A percentile compares a stretch with the other conserved stretches of the same genome.
These are phyloP conservation scores for Sugiyamaella xylanicola DNA, from an alignment of 1,139 yeast genomes.

Conservation along the genomic window DNA sequence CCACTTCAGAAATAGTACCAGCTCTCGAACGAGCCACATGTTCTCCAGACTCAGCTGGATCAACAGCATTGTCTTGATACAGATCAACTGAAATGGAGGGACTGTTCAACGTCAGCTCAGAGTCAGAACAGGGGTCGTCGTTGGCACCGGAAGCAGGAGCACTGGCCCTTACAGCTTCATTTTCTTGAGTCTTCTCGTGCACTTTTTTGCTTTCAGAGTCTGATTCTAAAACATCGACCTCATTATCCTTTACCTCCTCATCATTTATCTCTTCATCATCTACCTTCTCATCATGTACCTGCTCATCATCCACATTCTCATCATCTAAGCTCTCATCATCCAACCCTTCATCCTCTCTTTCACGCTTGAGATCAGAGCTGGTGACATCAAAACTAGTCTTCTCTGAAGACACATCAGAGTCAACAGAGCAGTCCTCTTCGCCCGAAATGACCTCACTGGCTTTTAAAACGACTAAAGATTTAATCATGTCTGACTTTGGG, in stretches of 20 bases:
- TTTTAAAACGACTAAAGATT: background rate
- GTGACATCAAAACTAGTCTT: background rate
- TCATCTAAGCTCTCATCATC: no score
- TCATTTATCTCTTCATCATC: no score
- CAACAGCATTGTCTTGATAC: background rate
- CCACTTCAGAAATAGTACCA: slow-evolving; percentile 2
- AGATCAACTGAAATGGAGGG: background rate
- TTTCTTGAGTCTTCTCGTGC: background rate
- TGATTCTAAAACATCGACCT: no score
- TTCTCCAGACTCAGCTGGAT: background rate
- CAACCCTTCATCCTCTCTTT: no score
- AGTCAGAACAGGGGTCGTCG: background rate
- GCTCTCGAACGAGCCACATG: background rate
- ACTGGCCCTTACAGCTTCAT: background rate
- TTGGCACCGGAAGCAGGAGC: no score
- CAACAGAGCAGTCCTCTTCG: background rate
- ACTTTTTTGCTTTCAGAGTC: no score
- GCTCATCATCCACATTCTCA: no score
- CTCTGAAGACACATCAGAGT: background rate
- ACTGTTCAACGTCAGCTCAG: background rate
- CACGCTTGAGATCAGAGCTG: no score
- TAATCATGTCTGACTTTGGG: background rate
- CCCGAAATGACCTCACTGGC: background rate
- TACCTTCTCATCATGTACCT: no score
- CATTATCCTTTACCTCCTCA: no score